A percentile compares a stretch with the other conserved stretches of the same genome.
Conservation (phyloP, 2,329 filamentous ascomycete species). For the Blastomyces parvus region DNA sequence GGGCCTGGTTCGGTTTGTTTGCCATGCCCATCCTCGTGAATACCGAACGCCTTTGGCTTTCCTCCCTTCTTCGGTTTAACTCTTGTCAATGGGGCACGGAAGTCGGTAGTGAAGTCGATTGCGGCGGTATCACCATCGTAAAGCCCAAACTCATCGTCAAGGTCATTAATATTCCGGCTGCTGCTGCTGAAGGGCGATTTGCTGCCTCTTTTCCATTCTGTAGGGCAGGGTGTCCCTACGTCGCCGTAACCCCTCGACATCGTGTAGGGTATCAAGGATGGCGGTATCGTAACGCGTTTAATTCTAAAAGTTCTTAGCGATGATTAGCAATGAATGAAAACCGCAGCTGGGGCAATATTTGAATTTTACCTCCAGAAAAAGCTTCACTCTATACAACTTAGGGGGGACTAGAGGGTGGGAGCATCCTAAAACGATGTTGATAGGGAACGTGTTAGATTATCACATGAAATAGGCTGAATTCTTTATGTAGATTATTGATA, state of each 20-base stretch:
- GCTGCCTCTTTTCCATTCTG: constrained; percentile 16
- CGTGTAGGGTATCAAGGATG: constrained; percentile 2
- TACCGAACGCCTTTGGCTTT: constrained; percentile 26
- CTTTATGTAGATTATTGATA: not conserved
- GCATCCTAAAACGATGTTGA: not conserved
- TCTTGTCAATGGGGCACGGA: constrained; percentile 24
- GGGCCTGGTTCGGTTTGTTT: constrained; percentile 15
- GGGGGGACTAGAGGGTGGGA: too few species aligned
- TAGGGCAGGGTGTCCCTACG: constrained; percentile 28
- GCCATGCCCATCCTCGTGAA: constrained; percentile 29
- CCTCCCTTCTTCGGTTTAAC: constrained; percentile 25
- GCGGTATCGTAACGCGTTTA: not conserved
- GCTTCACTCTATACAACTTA: not conserved
- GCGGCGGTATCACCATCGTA: constrained; percentile 29
- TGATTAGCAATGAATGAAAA: not conserved
- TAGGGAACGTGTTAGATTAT: not conserved
- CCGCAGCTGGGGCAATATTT: not conserved
- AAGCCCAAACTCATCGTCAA: constrained; percentile 20
- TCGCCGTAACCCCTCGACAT: constrained; percentile 24
- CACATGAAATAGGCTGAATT: not conserved
- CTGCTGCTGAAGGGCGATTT: constrained; percentile 17
- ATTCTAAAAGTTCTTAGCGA: not conserved
- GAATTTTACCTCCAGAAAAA: not conserved
- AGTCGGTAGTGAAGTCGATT: constrained; percentile 35
- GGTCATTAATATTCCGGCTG: constrained; percentile 19